A percentile compares a stretch with the other conserved stretches of the same genome.
Evolutionary conservation across 2,329 filamentous ascomycete species (phyloP).

Genomic region (Teratosphaeria nubilosa): DNA sequence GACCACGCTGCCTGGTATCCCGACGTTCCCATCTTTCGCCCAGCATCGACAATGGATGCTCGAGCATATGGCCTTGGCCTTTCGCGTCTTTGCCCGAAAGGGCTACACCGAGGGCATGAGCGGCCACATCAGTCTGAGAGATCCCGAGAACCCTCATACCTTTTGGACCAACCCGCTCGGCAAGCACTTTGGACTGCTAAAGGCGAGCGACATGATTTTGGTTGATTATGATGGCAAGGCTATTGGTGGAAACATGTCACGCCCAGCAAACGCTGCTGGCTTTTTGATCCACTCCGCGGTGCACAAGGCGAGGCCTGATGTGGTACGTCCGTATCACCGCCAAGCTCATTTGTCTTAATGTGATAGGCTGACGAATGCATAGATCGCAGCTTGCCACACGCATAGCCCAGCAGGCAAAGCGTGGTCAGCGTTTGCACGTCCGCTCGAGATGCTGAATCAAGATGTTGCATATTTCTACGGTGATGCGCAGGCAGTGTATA

Average conservation of each 20-base stretch:
- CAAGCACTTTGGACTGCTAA: constrained; percentile 54
- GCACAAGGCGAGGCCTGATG: constrained; percentile 56
- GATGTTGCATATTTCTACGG: constrained; percentile 56
- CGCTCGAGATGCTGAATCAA: constrained; percentile 61
- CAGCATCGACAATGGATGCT: constrained; percentile 54
- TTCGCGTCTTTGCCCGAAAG: constrained; percentile 56
- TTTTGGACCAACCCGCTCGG: constrained; percentile 64
- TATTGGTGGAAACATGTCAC: constrained; percentile 50
- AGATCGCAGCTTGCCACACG: constrained; percentile 56
- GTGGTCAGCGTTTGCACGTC: constrained; percentile 54
- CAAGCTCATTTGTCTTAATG: background rate
- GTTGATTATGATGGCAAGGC: constrained; percentile 54
- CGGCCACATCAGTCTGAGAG: constrained; percentile 58
- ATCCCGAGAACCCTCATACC: constrained; percentile 50
- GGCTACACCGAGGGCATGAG: constrained; percentile 60
- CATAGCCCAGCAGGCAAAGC: constrained; percentile 58
- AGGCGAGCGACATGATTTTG: constrained; percentile 57
- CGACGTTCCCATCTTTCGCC: constrained; percentile 43
- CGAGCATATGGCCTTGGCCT: constrained; percentile 55
- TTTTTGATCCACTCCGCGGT: constrained; percentile 61
- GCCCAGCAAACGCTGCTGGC: constrained; percentile 56
- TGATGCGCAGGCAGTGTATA: constrained; percentile 54
- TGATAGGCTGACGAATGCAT: constrained; percentile 24
- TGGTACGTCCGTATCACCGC: constrained; percentile 39
- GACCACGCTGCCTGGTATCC: constrained; percentile 42